Evolutionary conservation across 768 basidiomycete genomes (phyloP).

Genomic region (Pleurotus tuoliensis): DNA sequence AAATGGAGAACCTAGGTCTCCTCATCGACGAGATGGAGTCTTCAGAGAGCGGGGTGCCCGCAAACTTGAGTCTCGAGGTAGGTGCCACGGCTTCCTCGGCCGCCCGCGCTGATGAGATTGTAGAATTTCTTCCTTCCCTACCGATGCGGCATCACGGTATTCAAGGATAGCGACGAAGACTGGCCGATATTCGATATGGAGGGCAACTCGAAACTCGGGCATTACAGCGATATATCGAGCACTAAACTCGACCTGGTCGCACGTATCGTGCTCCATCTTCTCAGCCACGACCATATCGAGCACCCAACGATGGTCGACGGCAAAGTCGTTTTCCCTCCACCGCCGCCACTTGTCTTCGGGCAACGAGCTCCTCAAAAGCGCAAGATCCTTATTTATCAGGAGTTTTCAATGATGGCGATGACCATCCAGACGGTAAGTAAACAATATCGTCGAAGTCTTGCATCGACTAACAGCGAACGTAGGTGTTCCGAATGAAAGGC

Average conservation of each 20-base stretch:
- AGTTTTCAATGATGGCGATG: slow-evolving; percentile 9
- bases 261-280: neutral
- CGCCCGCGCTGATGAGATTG: neutral
- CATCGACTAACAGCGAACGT: neutral
- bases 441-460: neutral
- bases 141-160: neutral
- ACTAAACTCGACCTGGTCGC: neutral
- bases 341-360: neutral
- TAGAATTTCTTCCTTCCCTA: neutral
- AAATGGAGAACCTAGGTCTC: neutral
- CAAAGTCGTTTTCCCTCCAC: neutral
- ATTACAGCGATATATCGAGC: neutral
- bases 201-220: neutral
- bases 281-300: neutral
- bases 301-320: neutral
- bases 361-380: neutral
- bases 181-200: neutral
- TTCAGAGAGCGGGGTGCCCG: neutral
- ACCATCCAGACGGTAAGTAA: slow-evolving; percentile 8
- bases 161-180: neutral
- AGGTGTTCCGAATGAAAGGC: slow-evolving; percentile 1
- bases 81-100: neutral
- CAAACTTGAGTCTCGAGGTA: neutral
- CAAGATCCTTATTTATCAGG: slow-evolving; percentile 8
- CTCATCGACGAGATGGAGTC: neutral